phyloP scores from a whole-genome alignment of 495 filamentous ascomycete genomes.

The Trichoderma reesei region DNA sequence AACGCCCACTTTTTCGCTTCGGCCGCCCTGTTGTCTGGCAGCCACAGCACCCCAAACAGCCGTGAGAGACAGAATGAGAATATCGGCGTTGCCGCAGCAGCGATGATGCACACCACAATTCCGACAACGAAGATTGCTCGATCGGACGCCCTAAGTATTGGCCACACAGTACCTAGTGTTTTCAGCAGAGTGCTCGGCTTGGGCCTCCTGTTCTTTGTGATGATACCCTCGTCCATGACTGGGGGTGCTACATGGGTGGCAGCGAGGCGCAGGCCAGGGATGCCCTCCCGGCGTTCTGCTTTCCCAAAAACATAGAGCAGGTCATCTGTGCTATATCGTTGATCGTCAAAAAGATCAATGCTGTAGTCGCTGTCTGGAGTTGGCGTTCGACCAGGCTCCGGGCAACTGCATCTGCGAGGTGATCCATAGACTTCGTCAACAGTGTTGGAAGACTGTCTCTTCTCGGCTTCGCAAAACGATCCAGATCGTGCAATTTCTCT shows the following conservation, averaged over 20 bases:
- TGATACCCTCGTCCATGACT: not conserved
- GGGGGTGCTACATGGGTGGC: not conserved
- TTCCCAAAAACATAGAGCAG: not conserved
- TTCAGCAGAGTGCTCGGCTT: slow-evolving; percentile 31
- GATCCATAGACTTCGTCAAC: not conserved
- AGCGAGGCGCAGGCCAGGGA: not conserved
- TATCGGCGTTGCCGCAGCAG: slow-evolving; percentile 60
- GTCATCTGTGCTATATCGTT: not conserved
- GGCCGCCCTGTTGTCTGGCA: slow-evolving; percentile 28
- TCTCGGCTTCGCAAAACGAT: not conserved
- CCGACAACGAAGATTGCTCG: slow-evolving; percentile 51
- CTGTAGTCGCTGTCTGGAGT: not conserved
- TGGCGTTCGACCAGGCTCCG: not conserved
- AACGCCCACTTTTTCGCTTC: slow-evolving; percentile 57
- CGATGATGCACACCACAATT: slow-evolving; percentile 48
- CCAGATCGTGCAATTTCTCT: not conserved
- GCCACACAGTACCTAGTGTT: slow-evolving; percentile 71
- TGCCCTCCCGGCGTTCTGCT: not conserved
- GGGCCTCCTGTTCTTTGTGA: slow-evolving; percentile 12
- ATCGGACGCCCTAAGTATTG: slow-evolving; percentile 42
- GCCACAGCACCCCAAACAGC: slow-evolving; percentile 61
- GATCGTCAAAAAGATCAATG: not conserved
- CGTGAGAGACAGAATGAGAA: slow-evolving; percentile 74
- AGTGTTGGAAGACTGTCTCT: not conserved
- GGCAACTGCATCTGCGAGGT: not conserved